Conservation (phyloP, 768 basidiomycete genomes). For the Suillus discolor region DNA sequence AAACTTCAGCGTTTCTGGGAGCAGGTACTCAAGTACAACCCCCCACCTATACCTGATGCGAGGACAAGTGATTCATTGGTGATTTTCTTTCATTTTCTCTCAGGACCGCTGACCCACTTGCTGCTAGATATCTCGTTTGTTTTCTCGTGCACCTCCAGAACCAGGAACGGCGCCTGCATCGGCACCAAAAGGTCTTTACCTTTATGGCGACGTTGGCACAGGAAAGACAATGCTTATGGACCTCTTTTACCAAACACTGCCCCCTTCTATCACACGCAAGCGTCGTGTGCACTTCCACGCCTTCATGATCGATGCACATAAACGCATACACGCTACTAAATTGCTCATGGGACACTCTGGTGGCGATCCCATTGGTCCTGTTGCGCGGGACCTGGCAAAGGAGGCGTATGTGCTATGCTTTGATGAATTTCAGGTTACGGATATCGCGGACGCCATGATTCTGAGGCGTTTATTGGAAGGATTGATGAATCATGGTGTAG, state of each 20-base stretch:
- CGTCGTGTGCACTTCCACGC: constrained; percentile 97
- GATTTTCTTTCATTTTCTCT: constrained; percentile 22
- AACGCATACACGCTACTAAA: constrained; percentile 85
- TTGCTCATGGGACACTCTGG: constrained; percentile 63
- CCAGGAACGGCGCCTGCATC: constrained; percentile 43
- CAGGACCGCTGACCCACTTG: constrained; percentile 29
- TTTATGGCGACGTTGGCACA: constrained; percentile 96
- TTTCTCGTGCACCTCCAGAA: constrained; percentile 26
- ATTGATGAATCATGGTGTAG: constrained; percentile 85
- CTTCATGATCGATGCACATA: constrained; percentile 99
- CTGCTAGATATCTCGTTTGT: constrained; percentile 29
- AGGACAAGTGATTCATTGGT: constrained; percentile 36
- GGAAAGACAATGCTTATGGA: constrained; percentile 99
- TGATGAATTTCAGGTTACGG: constrained; percentile 99
- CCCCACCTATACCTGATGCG: constrained; percentile 58
- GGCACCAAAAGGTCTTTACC: constrained; percentile 87
- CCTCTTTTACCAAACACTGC: constrained; percentile 87
- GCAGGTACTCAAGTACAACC: constrained; percentile 67
- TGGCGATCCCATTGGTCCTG: constrained; percentile 85
- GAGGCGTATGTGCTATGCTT: constrained; percentile 91
- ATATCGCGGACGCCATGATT: constrained; percentile 99
- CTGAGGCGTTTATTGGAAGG: constrained; percentile 85
- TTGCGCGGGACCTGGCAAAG: constrained; percentile 83
- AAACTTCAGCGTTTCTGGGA: constrained; percentile 82
- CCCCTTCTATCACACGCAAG: constrained; percentile 63